A percentile compares a stretch with the other conserved stretches of the same genome.
These are phyloP conservation scores for Ettlia oleoabundans DNA, from an alignment of 139 green algal species.

Conservation along the genomic window DNA sequence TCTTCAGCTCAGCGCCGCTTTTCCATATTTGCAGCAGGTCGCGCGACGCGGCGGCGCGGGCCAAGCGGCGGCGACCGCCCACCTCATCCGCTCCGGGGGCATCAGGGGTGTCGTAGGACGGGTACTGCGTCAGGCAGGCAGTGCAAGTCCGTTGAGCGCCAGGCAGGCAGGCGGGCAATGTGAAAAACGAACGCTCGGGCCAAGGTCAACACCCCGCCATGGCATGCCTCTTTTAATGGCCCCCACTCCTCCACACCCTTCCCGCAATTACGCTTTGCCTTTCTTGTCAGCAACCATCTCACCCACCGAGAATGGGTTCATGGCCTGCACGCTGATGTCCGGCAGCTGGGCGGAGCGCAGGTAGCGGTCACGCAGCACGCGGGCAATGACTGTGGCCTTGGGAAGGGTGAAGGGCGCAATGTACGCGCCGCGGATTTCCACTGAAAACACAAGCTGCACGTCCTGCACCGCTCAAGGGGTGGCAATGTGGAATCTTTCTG, in stretches of 20 bases:
- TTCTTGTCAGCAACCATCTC: too few species aligned
- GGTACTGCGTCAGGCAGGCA: neutral
- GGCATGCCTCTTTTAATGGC: too few species aligned
- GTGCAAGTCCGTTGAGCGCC: too few species aligned
- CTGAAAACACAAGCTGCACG: conserved; percentile 9
- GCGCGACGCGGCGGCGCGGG: neutral
- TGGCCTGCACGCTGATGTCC: neutral
- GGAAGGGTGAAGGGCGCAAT: conserved; percentile 29
- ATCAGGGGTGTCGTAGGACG: conserved; percentile 1
- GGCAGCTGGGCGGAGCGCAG: conserved; percentile 10
- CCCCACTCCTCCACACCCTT: too few species aligned
- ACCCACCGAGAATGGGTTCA: conserved; percentile 29
- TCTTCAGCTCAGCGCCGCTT: conserved; percentile 19
- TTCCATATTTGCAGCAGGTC: conserved; percentile 19
- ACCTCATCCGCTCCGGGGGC: too few species aligned
- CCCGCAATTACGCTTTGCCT: too few species aligned
- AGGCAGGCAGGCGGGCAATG: neutral
- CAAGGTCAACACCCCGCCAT: too few species aligned
- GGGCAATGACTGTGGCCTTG: conserved; percentile 21
- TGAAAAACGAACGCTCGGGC: neutral
- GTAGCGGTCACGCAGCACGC: conserved; percentile 31
- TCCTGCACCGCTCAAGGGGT: neutral
- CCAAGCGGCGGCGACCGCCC: neutral
- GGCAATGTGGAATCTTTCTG: too few species aligned
- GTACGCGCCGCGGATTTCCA: conserved; percentile 31